These are phyloP conservation scores for Macrolepiota dolichaula DNA, from an alignment of 768 basidiomycete genomes.

Conservation along the genomic window DNA sequence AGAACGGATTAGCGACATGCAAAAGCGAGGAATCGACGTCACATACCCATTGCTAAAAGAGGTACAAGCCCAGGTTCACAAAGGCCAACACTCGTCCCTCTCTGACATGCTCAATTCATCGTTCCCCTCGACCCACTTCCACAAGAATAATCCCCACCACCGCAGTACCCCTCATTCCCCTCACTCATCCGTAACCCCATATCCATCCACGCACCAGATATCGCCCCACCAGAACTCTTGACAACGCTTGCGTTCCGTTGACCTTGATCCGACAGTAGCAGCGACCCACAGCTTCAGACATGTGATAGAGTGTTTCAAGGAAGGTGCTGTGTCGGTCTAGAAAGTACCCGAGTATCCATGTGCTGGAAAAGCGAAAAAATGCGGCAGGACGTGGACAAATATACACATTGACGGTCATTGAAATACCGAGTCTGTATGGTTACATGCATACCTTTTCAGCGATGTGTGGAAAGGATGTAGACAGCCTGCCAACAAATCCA, in stretches of 20 bases:
- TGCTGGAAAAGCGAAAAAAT: slow-evolving; percentile 61
- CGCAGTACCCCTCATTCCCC: slow-evolving; percentile 72
- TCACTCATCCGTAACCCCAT: slow-evolving; percentile 63
- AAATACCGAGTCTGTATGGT: not conserved
- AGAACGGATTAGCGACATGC: not conserved
- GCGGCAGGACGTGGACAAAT: slow-evolving; percentile 72
- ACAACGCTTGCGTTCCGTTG: slow-evolving; percentile 52
- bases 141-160: slow-evolving; percentile 93
- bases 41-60: slow-evolving; percentile 93
- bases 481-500: slow-evolving; percentile 51
- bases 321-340: slow-evolving; percentile 96
- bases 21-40: not conserved
- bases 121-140: slow-evolving; percentile 50
- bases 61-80: slow-evolving; percentile 76
- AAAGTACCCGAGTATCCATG: slow-evolving; percentile 83
- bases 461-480: slow-evolving; percentile 48
- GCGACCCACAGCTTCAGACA: slow-evolving; percentile 40
- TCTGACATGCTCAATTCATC: slow-evolving; percentile 66
- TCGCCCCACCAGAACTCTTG: slow-evolving; percentile 51
- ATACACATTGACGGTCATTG: slow-evolving; percentile 30
- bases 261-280: slow-evolving; percentile 29
- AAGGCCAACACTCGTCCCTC: slow-evolving; percentile 82
- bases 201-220: slow-evolving; percentile 84
- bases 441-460: slow-evolving; percentile 54
- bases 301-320: slow-evolving; percentile 78